Conservation (phyloP, 129 eudicot species). For the Dittrichia graveolens region DNA sequence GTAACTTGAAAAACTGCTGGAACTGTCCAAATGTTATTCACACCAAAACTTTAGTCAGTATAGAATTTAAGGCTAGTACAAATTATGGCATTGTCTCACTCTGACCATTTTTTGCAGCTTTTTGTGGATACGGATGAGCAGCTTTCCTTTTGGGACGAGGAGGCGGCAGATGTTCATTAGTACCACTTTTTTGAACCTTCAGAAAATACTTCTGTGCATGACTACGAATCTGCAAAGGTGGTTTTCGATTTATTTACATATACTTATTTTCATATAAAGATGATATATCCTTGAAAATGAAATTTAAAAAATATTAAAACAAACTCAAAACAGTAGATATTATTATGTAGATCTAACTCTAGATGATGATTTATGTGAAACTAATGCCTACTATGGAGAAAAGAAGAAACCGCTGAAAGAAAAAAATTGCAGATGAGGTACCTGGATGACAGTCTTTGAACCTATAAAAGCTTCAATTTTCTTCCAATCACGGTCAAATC, state of each 20-base stretch:
- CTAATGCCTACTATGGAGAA: neutral
- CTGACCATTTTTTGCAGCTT: constrained; percentile 78
- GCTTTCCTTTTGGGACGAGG: constrained; percentile 93
- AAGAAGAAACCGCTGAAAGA: neutral
- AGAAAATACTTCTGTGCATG: constrained; percentile 86
- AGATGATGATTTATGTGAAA: neutral
- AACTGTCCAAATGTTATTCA: constrained; percentile 35
- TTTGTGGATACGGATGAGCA: constrained; percentile 86
- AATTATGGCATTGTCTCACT: neutral
- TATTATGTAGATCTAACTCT: neutral
- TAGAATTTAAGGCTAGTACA: neutral
- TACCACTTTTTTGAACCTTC: constrained; percentile 80
- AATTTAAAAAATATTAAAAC: neutral
- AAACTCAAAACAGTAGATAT: neutral
- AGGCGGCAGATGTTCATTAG: constrained; percentile 86
- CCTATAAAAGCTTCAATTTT: constrained; percentile 89
- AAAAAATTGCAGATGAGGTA: constrained; percentile 25
- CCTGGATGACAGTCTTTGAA: constrained; percentile 90
- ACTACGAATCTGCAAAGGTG: constrained; percentile 71
- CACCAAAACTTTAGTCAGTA: neutral
- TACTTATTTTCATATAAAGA: neutral
- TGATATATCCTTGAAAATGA: too few relatives aligned
- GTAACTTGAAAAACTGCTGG: constrained; percentile 36
- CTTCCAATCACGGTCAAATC: constrained; percentile 93
- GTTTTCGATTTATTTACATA: constrained; percentile 18